Percentiles rank a stretch among this genome's conserved stretches.
phyloP scores from a whole-genome alignment of 2,329 filamentous ascomycete genomes.

The Monosporascus sp. region DNA sequence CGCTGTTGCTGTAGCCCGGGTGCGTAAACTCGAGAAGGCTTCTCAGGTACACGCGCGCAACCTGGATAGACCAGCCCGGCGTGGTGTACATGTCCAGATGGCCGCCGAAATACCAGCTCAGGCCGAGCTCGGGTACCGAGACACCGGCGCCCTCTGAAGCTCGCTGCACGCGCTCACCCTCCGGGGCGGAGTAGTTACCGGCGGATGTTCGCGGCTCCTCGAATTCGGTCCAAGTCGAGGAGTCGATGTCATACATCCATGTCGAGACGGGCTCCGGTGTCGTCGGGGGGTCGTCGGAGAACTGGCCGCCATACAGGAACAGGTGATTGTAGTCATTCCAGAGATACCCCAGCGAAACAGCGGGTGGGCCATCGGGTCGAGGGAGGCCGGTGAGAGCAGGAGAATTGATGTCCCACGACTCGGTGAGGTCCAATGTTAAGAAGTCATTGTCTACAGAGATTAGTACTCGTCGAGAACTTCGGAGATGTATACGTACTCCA shows the following conservation, averaged over 20 bases:
- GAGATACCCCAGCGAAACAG: constrained; percentile 66
- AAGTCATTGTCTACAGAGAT: constrained; percentile 60
- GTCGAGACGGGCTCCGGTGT: constrained; percentile 55
- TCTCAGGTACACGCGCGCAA: constrained; percentile 63
- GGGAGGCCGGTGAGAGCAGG: constrained; percentile 59
- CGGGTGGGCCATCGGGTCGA: constrained; percentile 62
- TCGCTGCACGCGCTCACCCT: constrained; percentile 54
- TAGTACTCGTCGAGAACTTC: too few relatives aligned
- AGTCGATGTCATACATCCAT: constrained; percentile 64
- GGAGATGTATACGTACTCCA: constrained; percentile 53
- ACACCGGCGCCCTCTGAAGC: constrained; percentile 69
- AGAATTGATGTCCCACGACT: constrained; percentile 62
- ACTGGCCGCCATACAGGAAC: constrained; percentile 70
- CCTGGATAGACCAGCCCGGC: constrained; percentile 60
- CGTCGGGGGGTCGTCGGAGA: constrained; percentile 55
- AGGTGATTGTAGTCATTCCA: constrained; percentile 68
- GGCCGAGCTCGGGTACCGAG: constrained; percentile 61
- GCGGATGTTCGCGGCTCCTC: constrained; percentile 54
- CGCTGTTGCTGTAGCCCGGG: constrained; percentile 61
- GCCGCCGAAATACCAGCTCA: constrained; percentile 75
- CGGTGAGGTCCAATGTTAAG: constrained; percentile 64
- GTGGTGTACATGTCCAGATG: constrained; percentile 60
- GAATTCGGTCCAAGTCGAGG: constrained; percentile 58
- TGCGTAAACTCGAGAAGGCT: constrained; percentile 72
- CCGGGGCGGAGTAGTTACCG: constrained; percentile 56